Percentiles rank a stretch among this genome's conserved stretches.
These are phyloP conservation scores for Schizochytrium sp. DNA, from an alignment of 108 stramenopile species.

Conservation along the genomic window DNA sequence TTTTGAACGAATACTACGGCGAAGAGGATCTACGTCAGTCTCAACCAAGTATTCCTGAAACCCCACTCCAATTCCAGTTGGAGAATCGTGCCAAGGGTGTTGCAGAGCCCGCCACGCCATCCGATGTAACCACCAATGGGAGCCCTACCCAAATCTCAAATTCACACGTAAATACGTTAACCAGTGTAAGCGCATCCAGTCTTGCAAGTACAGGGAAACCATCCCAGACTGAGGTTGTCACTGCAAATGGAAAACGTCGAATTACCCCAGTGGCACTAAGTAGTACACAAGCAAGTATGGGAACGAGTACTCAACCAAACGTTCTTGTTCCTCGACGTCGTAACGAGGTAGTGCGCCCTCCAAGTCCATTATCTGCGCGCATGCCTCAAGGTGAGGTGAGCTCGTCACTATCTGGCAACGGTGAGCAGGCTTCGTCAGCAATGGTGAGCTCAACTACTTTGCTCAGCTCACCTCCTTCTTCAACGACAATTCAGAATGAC, in stretches of 20 bases:
- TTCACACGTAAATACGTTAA: background rate
- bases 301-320: constrained; percentile 12
- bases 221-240: background rate
- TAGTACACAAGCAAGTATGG: background rate
- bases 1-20: constrained; percentile 54
- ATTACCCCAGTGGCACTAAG: background rate
- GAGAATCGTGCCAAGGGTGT: background rate
- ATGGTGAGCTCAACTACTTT: too few species aligned
- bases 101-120: background rate
- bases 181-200: background rate
- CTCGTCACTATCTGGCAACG: background rate
- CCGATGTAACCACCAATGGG: background rate
- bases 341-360: background rate
- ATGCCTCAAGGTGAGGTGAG: background rate
- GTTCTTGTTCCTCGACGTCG: background rate
- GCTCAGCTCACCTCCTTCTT: too few species aligned
- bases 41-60: background rate
- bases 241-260: constrained; percentile 8
- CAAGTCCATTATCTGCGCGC: background rate
- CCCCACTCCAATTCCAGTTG: constrained; percentile 1
- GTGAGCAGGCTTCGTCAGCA: background rate
- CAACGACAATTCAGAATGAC: too few species aligned
- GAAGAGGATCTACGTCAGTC: constrained; percentile 33
- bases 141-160: background rate
- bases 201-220: background rate